Evolutionary conservation across 169 alveolate genomes (phyloP), one percentile per base, ranked within the genome.

Genomic region (Cryptosporidium felis): DNA sequence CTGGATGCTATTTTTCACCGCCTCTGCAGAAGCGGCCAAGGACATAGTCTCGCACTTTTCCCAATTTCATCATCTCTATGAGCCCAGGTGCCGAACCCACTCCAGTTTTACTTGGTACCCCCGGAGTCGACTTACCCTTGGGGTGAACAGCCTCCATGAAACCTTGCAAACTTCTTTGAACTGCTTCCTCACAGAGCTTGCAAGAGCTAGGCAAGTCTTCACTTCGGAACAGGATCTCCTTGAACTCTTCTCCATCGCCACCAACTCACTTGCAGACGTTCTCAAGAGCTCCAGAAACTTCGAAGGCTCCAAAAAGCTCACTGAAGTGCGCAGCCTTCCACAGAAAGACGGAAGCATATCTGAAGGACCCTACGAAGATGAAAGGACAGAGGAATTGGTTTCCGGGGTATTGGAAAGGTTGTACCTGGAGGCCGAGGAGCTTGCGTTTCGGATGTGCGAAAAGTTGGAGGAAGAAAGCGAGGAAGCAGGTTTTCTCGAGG

Each of bases 91-190:
- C 56, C 51, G 40, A 53, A 34, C 34, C 28, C 65, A 59, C 30
- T 74, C 85, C 6, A 56, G 58, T 16, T n/a, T 40, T 49, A 23
- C 66, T 38, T 74, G 85, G 85, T 74, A 74, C 26, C 85, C 85
- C 21, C 40, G 26, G n/a, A 49, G 41, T 56, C 21, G 21, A 5
- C 46, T 38, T 5, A 38, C 56, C 45, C 30, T 65, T 16, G 21
- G 38, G n/a, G 10, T 47, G 10, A 38, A 23, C 4, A 34, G 45
- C 23, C 26, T 36, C 12, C 28, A 9, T 2, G 74, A 74, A 10
- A 53, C 56, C 30, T 40, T 23, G 4, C 74, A 74, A 21, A 49
- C 23, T 74, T 18, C 18, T 6, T 16, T 74, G 16, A 49, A 56
- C 23, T 53, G 23, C 9, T 49, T 40, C 14, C 32, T 49, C 1